Evolutionary conservation across 1,284 basidiomycete species (phyloP), one percentile per base, ranked within the genome.

Genomic region (Cerioporus squamosus): DNA sequence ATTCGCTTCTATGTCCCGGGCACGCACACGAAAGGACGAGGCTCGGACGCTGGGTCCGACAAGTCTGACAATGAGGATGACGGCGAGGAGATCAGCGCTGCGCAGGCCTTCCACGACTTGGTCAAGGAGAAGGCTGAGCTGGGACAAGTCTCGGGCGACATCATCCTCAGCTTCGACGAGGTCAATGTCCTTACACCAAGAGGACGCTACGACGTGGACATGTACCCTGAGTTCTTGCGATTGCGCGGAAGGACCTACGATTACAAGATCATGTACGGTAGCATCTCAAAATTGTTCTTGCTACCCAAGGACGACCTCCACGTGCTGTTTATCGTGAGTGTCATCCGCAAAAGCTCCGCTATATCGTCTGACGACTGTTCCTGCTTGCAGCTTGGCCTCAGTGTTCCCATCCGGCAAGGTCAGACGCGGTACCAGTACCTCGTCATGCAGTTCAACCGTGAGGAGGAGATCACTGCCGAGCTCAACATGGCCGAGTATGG

Each of bases 221-320:
- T 99, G 89, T 98, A 95, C 81, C 87, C 89, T 42, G 92, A 94
- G 47, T 98, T 97, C 77, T 76, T 99, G 68, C 90, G 97, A 43
- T 79, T 99, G 31, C 90, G 96, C 42, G 97, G 97, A 60, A 98
- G 98, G 79, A 98, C 95, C 2, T 99, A 99, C 77, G 97, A 99
- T 77, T 99, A 99, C 84, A 97, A 98, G 77, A 94, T 99, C 58
- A 83, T 94, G 26, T 98, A 97, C 76, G 84, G 85, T 43, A 94
- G 91, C 63, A 95, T 99, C 67, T 90, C 93, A 45, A 86, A 88
- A 62, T 79, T 99, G 22, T 99, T 99, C 83, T 82, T 99, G 20
- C 80, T 99, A 3, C 97, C 97, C 31, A 97, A 97, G 72, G 97
- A 99, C 73, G 97, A 99, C 66, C 87, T 95, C 55, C 97, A 98